Evolutionary conservation across 2,329 filamentous ascomycete species (phyloP).

Genomic region (Dichotomopilus funicola): DNA sequence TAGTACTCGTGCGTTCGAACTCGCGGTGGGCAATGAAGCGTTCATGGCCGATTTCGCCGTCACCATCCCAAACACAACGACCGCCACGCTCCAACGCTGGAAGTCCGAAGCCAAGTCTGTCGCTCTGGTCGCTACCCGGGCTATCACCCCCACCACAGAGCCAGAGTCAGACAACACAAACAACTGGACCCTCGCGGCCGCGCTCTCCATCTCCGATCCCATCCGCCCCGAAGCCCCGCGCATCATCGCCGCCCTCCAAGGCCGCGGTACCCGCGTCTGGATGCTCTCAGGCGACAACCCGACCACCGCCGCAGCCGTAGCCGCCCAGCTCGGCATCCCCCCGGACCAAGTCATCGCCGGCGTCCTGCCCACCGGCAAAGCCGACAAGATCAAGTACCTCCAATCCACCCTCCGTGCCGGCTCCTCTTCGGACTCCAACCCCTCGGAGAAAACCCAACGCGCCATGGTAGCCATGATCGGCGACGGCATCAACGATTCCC

Average conservation of each 20-base stretch:
- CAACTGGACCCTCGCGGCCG: conserved; percentile 47
- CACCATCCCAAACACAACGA: conserved; percentile 31
- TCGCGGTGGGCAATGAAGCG: conserved; percentile 66
- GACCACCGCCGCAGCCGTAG: conserved; percentile 78
- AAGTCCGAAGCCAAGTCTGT: conserved; percentile 59
- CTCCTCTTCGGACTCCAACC: conserved; percentile 11
- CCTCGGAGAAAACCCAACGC: conserved; percentile 26
- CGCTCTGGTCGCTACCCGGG: conserved; percentile 48
- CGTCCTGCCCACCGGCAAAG: conserved; percentile 79
- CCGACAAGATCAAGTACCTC: conserved; percentile 60
- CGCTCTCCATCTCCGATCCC: conserved; percentile 74
- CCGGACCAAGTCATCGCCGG: conserved; percentile 72
- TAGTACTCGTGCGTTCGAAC: conserved; percentile 34
- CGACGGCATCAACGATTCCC: conserved; percentile 84
- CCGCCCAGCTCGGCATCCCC: conserved; percentile 66
- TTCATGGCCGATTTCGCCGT: conserved; percentile 52
- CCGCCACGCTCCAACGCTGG: conserved; percentile 45
- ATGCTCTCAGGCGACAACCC: conserved; percentile 90
- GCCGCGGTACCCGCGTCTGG: conserved; percentile 67
- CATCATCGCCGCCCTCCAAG: conserved; percentile 59
- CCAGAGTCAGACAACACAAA: background rate
- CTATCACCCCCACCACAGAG: conserved; percentile 4
- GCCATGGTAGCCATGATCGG: conserved; percentile 74
- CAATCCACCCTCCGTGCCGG: conserved; percentile 45
- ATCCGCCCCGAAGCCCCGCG: conserved; percentile 64